Percentiles rank a stretch among this genome's conserved stretches.
Evolutionary conservation across 2,329 filamentous ascomycete species (phyloP).

Genomic region (Blumeriella jaapii): DNA sequence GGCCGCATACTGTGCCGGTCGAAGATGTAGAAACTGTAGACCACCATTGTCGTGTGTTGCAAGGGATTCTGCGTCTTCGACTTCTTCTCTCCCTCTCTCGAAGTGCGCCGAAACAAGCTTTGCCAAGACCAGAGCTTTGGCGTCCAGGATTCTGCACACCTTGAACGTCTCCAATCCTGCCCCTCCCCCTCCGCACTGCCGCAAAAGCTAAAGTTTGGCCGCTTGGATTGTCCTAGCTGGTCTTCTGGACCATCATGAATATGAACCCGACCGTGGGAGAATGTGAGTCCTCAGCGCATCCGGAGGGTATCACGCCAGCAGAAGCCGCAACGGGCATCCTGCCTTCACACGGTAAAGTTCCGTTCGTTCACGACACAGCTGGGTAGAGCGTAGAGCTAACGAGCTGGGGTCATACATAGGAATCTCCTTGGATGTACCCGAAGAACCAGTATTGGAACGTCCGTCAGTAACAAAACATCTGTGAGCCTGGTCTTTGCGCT

Average conservation of each 20-base stretch:
- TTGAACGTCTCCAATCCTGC: too few species aligned
- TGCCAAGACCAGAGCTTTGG: conserved; percentile 4
- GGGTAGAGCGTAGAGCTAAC: neutral
- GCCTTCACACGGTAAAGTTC: conserved; percentile 34
- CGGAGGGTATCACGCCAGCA: conserved; percentile 18
- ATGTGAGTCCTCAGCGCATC: conserved; percentile 12
- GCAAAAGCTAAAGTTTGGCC: too few species aligned
- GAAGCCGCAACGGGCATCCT: conserved; percentile 30
- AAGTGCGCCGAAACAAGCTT: conserved; percentile 18
- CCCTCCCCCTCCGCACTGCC: too few species aligned
- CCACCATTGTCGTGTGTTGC: conserved; percentile 50
- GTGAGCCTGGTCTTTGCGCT: conserved; percentile 14
- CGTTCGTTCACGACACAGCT: conserved; percentile 2
- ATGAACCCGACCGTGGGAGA: conserved; percentile 1
- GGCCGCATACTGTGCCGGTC: conserved; percentile 73
- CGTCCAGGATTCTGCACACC: too few species aligned
- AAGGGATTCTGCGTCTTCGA: too few species aligned
- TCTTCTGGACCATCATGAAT: neutral
- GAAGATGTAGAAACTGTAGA: conserved; percentile 98
- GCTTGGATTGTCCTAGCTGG: conserved; percentile 2
- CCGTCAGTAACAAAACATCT: conserved; percentile 29
- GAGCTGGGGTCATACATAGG: conserved; percentile 8
- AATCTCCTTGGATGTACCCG: conserved; percentile 33
- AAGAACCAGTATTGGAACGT: conserved; percentile 27
- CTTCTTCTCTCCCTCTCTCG: too few species aligned